phyloP scores from a whole-genome alignment of 768 basidiomycete species.

The Xerocomus brunneocitrinus region DNA sequence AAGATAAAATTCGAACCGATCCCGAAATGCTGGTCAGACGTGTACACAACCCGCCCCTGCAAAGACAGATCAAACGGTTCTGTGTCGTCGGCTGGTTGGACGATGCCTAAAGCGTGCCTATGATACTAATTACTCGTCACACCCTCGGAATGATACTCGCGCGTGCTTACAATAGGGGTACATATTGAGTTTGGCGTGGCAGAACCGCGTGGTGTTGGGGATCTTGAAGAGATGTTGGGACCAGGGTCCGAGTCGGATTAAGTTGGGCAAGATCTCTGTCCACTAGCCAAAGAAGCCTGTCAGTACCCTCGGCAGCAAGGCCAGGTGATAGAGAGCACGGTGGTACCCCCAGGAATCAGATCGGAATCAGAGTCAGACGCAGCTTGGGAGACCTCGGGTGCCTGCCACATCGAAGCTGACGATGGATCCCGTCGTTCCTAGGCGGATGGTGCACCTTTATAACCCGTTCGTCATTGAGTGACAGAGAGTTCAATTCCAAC shows the following conservation, averaged over 20 bases:
- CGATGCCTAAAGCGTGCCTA: conserved; percentile 81
- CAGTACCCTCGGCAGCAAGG: neutral
- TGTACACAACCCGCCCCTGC: conserved; percentile 79
- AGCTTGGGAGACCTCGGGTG: conserved; percentile 63
- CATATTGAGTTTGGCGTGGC: conserved; percentile 88
- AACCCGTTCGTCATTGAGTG: neutral
- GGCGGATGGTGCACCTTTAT: conserved; percentile 80
- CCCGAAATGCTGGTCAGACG: conserved; percentile 95
- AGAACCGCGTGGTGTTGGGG: conserved; percentile 46
- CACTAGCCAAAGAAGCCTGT: conserved; percentile 46
- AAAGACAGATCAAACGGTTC: conserved; percentile 75
- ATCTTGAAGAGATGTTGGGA: conserved; percentile 88
- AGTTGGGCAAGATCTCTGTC: conserved; percentile 69
- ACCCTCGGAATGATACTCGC: neutral
- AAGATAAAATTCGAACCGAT: conserved; percentile 86
- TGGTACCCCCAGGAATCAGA: conserved; percentile 40
- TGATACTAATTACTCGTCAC: neutral
- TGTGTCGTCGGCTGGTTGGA: conserved; percentile 47
- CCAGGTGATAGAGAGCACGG: conserved; percentile 37
- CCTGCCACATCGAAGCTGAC: conserved; percentile 90
- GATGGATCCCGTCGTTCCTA: conserved; percentile 73
- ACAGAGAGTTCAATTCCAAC: too few species aligned
- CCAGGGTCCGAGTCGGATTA: conserved; percentile 69
- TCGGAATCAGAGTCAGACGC: conserved; percentile 42
- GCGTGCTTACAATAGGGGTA: conserved; percentile 76